Percentiles rank a stretch among this genome's conserved stretches.
Evolutionary conservation across 2,329 filamentous ascomycete species (phyloP).

Genomic region (Aspergillus sp.): DNA sequence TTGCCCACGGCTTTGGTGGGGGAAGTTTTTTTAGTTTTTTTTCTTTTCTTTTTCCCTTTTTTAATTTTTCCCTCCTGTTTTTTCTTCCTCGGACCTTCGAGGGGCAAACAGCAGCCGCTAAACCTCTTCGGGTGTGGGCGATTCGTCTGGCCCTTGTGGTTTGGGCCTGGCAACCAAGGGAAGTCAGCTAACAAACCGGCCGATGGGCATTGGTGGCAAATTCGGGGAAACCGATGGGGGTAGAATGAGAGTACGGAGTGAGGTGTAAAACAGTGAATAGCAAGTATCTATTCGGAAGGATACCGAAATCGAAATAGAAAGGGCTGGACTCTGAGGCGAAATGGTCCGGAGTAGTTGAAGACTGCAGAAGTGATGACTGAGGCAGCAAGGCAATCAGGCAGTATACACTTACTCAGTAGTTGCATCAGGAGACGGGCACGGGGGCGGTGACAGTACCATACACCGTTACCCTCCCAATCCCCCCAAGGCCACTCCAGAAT

Average conservation of each 20-base stretch:
- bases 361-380: neutral
- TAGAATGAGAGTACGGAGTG: neutral
- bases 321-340: no score
- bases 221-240: neutral
- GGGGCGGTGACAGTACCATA: neutral
- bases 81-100: conserved; percentile 11
- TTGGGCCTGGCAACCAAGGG: neutral
- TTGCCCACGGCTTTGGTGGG: conserved; percentile 19
- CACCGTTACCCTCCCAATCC: neutral
- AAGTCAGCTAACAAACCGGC: neutral
- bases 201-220: neutral
- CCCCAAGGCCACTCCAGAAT: no score
- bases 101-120: conserved; percentile 17
- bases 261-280: no score
- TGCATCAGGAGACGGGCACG: neutral
- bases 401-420: neutral
- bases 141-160: conserved; percentile 10
- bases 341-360: no score
- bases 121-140: conserved; percentile 9
- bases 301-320: no score
- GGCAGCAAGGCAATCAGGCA: neutral
- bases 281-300: no score
- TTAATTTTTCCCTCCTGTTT: conserved; percentile 4
- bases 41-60: conserved; percentile 1
- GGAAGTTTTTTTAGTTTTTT: conserved; percentile 4